phyloP scores from a whole-genome alignment of 805 yeast genomes.

The Wickerhamomyces bisporus region DNA sequence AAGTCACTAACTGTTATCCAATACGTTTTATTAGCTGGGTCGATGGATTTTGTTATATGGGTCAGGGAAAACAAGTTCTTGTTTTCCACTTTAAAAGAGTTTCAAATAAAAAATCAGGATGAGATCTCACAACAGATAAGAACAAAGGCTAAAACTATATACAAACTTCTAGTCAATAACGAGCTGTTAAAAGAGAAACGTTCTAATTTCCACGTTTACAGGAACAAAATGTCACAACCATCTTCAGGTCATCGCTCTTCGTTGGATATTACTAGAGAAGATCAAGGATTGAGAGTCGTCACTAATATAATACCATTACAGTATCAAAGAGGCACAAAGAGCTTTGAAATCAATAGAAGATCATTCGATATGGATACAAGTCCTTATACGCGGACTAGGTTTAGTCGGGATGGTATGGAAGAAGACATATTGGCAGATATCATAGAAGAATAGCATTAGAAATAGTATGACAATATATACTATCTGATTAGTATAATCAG shows the following conservation, averaged over 20 bases:
- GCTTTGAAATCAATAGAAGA: slow-evolving; percentile 27
- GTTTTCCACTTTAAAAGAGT: slow-evolving; percentile 24
- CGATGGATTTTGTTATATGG: slow-evolving; percentile 46
- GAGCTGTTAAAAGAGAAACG: slow-evolving; percentile 35
- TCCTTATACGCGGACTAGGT: slow-evolving; percentile 5
- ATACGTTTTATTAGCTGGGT: slow-evolving; percentile 49
- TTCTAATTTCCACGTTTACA: slow-evolving; percentile 33
- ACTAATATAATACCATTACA: slow-evolving; percentile 5
- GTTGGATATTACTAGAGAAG: slow-evolving; percentile 15
- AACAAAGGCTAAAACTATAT: slow-evolving; percentile 31
- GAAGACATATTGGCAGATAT: slow-evolving; percentile 17
- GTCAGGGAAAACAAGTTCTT: slow-evolving; percentile 34
- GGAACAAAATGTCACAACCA: slow-evolving; percentile 39
- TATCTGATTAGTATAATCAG: background rate
- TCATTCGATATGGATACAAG: background rate
- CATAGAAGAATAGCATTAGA: slow-evolving; percentile 18
- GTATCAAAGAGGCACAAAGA: slow-evolving; percentile 18
- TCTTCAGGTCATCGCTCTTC: slow-evolving; percentile 27
- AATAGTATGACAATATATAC: background rate
- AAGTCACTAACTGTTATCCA: slow-evolving; percentile 50
- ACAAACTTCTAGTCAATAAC: slow-evolving; percentile 28
- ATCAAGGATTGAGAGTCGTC: background rate
- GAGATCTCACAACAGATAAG: slow-evolving; percentile 31
- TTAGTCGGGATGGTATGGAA: slow-evolving; percentile 2
- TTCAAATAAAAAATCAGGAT: slow-evolving; percentile 22